Percentiles rank a stretch among this genome's conserved stretches.
Evolutionary conservation across 2,329 filamentous ascomycete species (phyloP).

Genomic region (Aulographum hederae): DNA sequence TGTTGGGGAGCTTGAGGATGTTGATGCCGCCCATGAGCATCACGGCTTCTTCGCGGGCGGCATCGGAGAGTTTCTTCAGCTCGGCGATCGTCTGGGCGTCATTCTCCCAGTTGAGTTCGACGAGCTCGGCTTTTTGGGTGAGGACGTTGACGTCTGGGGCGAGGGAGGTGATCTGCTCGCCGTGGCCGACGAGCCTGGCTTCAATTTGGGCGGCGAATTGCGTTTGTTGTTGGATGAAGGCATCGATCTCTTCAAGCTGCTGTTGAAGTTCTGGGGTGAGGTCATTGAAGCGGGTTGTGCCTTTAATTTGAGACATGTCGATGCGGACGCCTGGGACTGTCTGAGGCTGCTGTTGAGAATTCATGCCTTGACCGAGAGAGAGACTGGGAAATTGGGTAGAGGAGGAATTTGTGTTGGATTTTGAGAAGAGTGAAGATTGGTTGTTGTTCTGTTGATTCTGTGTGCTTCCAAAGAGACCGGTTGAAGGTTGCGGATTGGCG

Average conservation of each 20-base stretch:
- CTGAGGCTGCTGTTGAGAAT: constrained; percentile 24
- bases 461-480: constrained; percentile 4
- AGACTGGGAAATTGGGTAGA: constrained; percentile 9
- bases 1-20: constrained; percentile 52
- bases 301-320: constrained; percentile 59
- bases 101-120: constrained; percentile 43
- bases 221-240: constrained; percentile 64
- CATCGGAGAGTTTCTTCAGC: constrained; percentile 38
- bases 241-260: constrained; percentile 61
- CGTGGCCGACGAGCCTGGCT: constrained; percentile 42
- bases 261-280: constrained; percentile 66
- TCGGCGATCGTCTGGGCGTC: constrained; percentile 42
- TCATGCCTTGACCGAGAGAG: constrained; percentile 28
- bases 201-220: constrained; percentile 58
- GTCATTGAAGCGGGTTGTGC: constrained; percentile 83
- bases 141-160: constrained; percentile 47
- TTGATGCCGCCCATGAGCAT: constrained; percentile 57
- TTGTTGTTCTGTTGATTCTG: no score
- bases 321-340: constrained; percentile 51
- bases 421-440: constrained; percentile 5
- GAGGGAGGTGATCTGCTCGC: constrained; percentile 44
- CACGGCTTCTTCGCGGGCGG: constrained; percentile 51
- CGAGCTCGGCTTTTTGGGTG: constrained; percentile 39
- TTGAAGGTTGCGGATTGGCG: neutral
- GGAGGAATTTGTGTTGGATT: constrained; percentile 11